Conservation (phyloP, 768 basidiomycete species). For the Psilocybe sp. region DNA sequence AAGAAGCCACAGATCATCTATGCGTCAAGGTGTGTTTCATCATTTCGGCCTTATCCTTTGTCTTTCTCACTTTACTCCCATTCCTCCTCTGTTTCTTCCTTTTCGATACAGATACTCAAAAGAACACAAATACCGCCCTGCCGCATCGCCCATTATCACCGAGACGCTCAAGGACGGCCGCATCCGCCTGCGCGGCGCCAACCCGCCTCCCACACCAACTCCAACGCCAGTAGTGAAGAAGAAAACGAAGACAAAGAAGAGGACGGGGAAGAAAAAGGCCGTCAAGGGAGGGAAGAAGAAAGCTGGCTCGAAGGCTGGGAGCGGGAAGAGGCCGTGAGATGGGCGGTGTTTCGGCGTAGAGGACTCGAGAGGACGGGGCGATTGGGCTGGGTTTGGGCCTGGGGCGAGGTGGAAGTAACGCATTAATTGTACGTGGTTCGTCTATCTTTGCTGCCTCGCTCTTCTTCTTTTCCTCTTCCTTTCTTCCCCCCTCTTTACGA, state of each 20-base stretch:
- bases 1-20: slow-evolving; percentile 48
- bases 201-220: slow-evolving; percentile 34
- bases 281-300: slow-evolving; percentile 19
- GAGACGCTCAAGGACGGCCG: slow-evolving; percentile 73
- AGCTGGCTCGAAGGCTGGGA: neutral
- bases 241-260: slow-evolving; percentile 1
- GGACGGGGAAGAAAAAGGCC: slow-evolving; percentile 14
- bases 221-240: slow-evolving; percentile 15
- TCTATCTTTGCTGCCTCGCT: too few relatives aligned
- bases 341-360: neutral
- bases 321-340: neutral
- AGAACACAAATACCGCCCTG: slow-evolving; percentile 78
- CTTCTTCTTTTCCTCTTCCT: too few relatives aligned
- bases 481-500: too few relatives aligned
- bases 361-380: too few relatives aligned
- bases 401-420: too few relatives aligned
- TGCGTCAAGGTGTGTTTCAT: slow-evolving; percentile 64
- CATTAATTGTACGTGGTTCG: too few relatives aligned
- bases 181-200: slow-evolving; percentile 66
- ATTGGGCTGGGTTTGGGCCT: too few relatives aligned
- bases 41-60: too few relatives aligned
- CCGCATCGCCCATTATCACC: slow-evolving; percentile 81
- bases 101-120: slow-evolving; percentile 83
- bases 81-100: too few relatives aligned
- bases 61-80: neutral